phyloP scores from a whole-genome alignment of 2,329 filamentous ascomycete species.

The Diaporthe caulivora region DNA sequence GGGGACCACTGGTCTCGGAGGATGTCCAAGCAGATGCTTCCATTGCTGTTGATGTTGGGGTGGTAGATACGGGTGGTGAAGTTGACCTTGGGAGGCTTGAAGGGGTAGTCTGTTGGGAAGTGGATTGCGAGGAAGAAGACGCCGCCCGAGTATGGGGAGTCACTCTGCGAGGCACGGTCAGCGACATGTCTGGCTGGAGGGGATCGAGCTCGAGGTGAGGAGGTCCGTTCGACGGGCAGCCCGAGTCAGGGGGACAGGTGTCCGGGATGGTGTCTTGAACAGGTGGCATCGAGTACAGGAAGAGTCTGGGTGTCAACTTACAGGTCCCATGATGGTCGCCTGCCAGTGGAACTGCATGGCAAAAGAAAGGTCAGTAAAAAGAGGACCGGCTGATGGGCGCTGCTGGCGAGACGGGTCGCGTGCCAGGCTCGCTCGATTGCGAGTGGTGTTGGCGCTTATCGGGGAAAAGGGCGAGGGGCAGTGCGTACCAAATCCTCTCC shows the following conservation, averaged over 20 bases:
- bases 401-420: constrained; percentile 24
- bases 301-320: constrained; percentile 66
- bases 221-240: neutral
- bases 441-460: constrained; percentile 41
- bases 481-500: constrained; percentile 94
- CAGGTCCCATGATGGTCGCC: constrained; percentile 99
- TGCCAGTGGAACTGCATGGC: constrained; percentile 94
- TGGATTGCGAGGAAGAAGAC: constrained; percentile 99
- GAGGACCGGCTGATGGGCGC: constrained; percentile 19
- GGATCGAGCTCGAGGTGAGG: constrained; percentile 22
- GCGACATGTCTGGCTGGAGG: constrained; percentile 34
- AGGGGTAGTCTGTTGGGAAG: constrained; percentile 99
- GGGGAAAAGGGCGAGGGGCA: constrained; percentile 44
- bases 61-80: constrained; percentile 99
- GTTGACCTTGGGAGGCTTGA: constrained; percentile 99
- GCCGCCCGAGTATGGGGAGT: constrained; percentile 97
- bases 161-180: constrained; percentile 70
- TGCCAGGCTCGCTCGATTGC: neutral
- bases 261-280: neutral
- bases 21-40: constrained; percentile 98
- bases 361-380: constrained; percentile 48
- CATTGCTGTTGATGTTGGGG: constrained; percentile 99
- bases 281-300: constrained; percentile 16
- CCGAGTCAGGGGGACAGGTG: constrained; percentile 21
- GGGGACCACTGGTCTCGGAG: constrained; percentile 99